phyloP scores from a whole-genome alignment of 331 rosid genomes.

The Quercus lobata region DNA sequence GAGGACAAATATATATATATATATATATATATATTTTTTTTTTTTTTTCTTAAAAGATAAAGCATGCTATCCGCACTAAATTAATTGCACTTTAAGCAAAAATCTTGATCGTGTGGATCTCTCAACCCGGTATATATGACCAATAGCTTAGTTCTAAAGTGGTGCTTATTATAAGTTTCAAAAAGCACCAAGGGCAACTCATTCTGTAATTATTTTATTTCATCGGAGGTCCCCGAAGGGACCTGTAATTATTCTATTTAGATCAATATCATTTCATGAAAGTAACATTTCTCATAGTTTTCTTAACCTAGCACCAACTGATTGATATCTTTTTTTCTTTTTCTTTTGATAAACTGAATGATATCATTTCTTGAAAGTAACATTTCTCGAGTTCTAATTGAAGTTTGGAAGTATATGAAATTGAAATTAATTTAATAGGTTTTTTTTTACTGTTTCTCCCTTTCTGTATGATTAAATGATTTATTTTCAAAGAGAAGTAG shows the following conservation, averaged over 20 bases:
- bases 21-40: no score
- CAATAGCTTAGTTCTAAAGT: conserved; percentile 19
- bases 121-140: background rate
- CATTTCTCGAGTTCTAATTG: no score
- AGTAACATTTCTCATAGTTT: background rate
- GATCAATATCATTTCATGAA: background rate
- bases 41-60: background rate
- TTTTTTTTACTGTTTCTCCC: no score
- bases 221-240: no score
- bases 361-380: background rate
- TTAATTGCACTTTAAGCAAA: conserved; percentile 24
- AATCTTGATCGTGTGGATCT: conserved; percentile 8
- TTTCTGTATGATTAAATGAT: no score
- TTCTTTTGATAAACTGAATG: no score
- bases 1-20: background rate
- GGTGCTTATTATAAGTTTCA: conserved; percentile 23
- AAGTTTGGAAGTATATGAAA: no score
- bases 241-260: background rate
- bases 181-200: conserved; percentile 4
- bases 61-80: conserved; percentile 2
- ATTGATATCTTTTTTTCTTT: background rate
- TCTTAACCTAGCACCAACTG: background rate
- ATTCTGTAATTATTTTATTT: background rate
- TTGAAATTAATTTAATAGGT: no score
- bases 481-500: no score